Conservation (phyloP, 306 rosid genomes). For the Hylodesmum podocarpum region DNA sequence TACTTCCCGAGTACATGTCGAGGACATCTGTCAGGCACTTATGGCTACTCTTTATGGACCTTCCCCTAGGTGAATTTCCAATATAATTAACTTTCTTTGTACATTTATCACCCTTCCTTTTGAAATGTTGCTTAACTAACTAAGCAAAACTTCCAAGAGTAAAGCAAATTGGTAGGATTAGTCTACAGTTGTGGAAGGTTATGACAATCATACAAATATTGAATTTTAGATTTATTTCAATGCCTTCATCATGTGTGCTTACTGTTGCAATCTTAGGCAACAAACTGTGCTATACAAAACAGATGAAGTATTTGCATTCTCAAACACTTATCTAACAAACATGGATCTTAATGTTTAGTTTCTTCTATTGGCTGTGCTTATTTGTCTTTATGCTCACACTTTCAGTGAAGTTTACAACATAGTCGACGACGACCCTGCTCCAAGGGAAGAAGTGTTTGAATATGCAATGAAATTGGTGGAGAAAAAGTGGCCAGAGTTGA, state of each 20-base stretch:
- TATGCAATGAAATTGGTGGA: conserved; percentile 69
- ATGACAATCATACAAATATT: background rate
- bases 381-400: background rate
- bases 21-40: conserved; percentile 85
- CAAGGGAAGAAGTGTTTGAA: conserved; percentile 81
- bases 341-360: background rate
- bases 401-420: conserved; percentile 70
- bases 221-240: background rate
- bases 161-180: background rate
- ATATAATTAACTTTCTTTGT: background rate
- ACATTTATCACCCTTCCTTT: background rate
- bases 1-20: conserved; percentile 83
- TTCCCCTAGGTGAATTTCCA: conserved; percentile 44
- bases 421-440: conserved; percentile 80
- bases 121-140: conserved; percentile 9
- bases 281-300: background rate
- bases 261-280: background rate
- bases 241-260: background rate
- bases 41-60: conserved; percentile 48
- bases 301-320: background rate
- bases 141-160: background rate
- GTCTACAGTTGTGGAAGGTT: conserved; percentile 2
- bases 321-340: background rate
- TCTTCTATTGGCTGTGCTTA: background rate
- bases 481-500: conserved; percentile 68